Evolutionary conservation across 1,284 basidiomycete genomes (phyloP).

Genomic region (Ceratobasidium sp.): DNA sequence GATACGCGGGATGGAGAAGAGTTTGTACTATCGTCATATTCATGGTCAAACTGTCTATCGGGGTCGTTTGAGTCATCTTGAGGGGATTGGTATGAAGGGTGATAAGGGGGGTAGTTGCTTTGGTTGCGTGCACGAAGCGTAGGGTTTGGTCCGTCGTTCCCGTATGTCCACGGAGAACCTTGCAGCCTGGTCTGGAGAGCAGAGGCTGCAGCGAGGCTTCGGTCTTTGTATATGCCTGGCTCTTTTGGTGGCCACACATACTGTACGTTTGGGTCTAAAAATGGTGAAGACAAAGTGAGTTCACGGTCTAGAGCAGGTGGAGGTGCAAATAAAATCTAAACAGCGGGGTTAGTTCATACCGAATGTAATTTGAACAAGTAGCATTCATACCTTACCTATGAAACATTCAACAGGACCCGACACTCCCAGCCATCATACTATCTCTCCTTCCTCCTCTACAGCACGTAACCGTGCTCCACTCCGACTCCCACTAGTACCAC

Average conservation of each 20-base stretch:
- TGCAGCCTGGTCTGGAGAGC: constrained; percentile 45
- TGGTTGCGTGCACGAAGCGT: constrained; percentile 53
- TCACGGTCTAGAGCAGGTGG: neutral
- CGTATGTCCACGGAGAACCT: constrained; percentile 60
- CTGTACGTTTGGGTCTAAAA: constrained; percentile 56
- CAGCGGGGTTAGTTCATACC: constrained; percentile 27
- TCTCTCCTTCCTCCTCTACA: constrained; percentile 38
- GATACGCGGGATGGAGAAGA: constrained; percentile 46
- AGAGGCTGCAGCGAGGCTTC: constrained; percentile 43
- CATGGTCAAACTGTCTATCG: constrained; percentile 38
- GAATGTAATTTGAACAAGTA: constrained; percentile 5
- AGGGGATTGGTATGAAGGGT: constrained; percentile 65
- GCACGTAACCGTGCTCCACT: constrained; percentile 31
- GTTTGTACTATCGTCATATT: constrained; percentile 42
- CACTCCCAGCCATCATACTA: constrained; percentile 34
- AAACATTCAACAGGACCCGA: constrained; percentile 43
- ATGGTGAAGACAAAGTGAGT: constrained; percentile 23
- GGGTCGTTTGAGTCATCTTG: constrained; percentile 46
- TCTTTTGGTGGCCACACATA: constrained; percentile 64
- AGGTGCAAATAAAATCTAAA: constrained; percentile 35
- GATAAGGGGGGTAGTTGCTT: constrained; percentile 67
- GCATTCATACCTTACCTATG: constrained; percentile 30
- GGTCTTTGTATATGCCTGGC: constrained; percentile 52
- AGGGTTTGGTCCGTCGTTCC: constrained; percentile 55
- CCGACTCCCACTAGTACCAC: constrained; percentile 25